These are phyloP conservation scores for Rachicladosporium sp. DNA, from an alignment of 2,329 filamentous ascomycete species.

Conservation along the genomic window DNA sequence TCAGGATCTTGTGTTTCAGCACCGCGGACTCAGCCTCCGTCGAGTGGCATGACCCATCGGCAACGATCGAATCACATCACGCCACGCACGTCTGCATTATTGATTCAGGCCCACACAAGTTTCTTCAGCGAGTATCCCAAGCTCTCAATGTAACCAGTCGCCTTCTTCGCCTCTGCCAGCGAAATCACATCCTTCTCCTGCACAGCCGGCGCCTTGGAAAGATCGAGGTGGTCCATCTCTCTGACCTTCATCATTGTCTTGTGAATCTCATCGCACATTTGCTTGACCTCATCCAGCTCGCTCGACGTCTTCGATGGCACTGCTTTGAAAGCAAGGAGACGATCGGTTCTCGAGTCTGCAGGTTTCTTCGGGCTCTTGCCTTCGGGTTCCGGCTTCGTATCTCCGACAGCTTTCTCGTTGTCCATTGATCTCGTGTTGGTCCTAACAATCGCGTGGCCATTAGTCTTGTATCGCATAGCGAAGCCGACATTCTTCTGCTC, in stretches of 20 bases:
- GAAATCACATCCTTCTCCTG: constrained; percentile 64
- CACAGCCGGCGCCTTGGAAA: constrained; percentile 22
- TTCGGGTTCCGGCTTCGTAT: constrained; percentile 14
- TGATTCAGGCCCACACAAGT: constrained; percentile 62
- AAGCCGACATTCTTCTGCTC: constrained; percentile 73
- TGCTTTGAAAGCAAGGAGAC: constrained; percentile 45
- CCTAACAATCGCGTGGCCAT: constrained; percentile 57
- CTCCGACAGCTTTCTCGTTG: constrained; percentile 38
- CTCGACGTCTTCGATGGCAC: constrained; percentile 38
- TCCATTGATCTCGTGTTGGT: constrained; percentile 74
- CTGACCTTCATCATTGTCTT: constrained; percentile 34
- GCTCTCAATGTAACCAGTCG: constrained; percentile 75
- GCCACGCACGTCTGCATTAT: no score
- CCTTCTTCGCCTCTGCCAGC: constrained; percentile 71
- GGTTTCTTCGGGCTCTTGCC: constrained; percentile 11
- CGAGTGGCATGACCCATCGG: no score
- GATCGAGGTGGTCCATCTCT: constrained; percentile 14
- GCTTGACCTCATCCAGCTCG: constrained; percentile 44
- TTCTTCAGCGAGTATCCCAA: constrained; percentile 85
- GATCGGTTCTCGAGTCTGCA: constrained; percentile 4
- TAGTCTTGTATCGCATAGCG: constrained; percentile 62
- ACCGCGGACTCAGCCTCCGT: no score
- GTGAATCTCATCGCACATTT: constrained; percentile 66
- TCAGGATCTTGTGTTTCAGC: no score
- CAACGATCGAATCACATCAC: no score